phyloP scores from a whole-genome alignment of 352 stramenopile species.

The Phytopythium litorale region DNA sequence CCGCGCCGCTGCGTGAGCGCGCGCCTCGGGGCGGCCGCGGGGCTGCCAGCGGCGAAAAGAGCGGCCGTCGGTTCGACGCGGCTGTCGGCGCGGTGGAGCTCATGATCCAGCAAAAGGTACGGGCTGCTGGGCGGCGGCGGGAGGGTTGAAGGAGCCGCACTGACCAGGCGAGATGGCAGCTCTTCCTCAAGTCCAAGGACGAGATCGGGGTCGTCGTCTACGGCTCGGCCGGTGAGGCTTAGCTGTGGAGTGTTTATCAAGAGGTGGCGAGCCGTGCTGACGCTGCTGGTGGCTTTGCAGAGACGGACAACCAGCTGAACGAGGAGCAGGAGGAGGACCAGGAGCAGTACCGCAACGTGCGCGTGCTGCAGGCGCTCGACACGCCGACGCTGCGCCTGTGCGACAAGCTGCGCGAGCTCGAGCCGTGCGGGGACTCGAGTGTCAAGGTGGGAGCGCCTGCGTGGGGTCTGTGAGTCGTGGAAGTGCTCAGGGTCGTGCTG shows the following conservation, averaged over 20 bases:
- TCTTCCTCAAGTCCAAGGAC: constrained; percentile 81
- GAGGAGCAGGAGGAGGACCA: constrained; percentile 54
- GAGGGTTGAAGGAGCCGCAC: not conserved
- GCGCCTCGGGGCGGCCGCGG: constrained; percentile 3
- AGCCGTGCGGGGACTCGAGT: constrained; percentile 14
- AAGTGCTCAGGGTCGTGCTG: not conserved
- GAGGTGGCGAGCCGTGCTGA: not conserved
- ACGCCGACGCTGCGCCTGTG: constrained; percentile 60
- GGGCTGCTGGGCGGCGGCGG: not conserved
- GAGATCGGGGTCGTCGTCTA: constrained; percentile 78
- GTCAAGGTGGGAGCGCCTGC: constrained; percentile 23
- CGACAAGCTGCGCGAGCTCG: constrained; percentile 39
- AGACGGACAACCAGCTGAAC: constrained; percentile 80
- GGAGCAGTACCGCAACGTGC: constrained; percentile 57
- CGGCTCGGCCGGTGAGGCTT: constrained; percentile 39
- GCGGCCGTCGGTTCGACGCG: constrained; percentile 56
- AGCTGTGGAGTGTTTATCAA: not conserved
- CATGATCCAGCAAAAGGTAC: constrained; percentile 69
- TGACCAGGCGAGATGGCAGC: constrained; percentile 15
- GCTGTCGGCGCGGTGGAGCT: constrained; percentile 53
- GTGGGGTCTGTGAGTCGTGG: not conserved
- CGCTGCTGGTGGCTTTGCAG: constrained; percentile 13
- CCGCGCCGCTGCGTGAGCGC: constrained; percentile 41
- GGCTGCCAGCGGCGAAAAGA: constrained; percentile 11
- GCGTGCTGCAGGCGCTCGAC: constrained; percentile 58